Conservation (phyloP, 192 early-diverging fungal species). For the Coemansia sp. region DNA sequence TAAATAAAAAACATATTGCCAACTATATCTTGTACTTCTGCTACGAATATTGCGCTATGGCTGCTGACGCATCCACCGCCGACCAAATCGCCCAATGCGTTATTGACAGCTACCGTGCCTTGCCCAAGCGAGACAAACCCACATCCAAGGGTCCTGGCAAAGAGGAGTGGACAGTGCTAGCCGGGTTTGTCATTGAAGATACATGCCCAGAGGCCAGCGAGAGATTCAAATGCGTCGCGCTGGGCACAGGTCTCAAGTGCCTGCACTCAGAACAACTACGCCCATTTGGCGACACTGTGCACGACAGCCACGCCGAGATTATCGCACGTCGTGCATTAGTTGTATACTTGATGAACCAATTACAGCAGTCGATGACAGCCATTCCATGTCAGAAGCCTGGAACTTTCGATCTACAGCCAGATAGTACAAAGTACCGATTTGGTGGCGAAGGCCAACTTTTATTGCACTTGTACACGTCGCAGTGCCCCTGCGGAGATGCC, state of each 20-base stretch:
- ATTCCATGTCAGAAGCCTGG: not conserved
- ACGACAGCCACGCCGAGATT: constrained; percentile 91
- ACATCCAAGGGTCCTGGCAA: constrained; percentile 36
- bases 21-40: not conserved
- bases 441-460: not conserved
- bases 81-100: constrained; percentile 60
- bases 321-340: constrained; percentile 80
- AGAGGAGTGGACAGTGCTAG: constrained; percentile 87
- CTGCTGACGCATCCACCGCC: not conserved
- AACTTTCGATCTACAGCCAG: not conserved
- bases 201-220: not conserved
- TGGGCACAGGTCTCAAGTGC: constrained; percentile 87
- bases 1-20: not conserved
- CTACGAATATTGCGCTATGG: not conserved
- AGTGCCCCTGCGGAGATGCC: constrained; percentile 50
- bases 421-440: constrained; percentile 8
- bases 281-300: constrained; percentile 65
- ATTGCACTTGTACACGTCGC: constrained; percentile 46
- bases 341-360: constrained; percentile 55
- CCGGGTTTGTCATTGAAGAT: constrained; percentile 66
- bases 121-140: constrained; percentile 84
- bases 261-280: constrained; percentile 64
- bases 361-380: not conserved
- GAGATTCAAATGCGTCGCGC: constrained; percentile 31
- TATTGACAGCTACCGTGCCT: constrained; percentile 58